Evolutionary conservation across 208 protist species (phyloP).

Genomic region (Trypanosoma boissoni): DNA sequence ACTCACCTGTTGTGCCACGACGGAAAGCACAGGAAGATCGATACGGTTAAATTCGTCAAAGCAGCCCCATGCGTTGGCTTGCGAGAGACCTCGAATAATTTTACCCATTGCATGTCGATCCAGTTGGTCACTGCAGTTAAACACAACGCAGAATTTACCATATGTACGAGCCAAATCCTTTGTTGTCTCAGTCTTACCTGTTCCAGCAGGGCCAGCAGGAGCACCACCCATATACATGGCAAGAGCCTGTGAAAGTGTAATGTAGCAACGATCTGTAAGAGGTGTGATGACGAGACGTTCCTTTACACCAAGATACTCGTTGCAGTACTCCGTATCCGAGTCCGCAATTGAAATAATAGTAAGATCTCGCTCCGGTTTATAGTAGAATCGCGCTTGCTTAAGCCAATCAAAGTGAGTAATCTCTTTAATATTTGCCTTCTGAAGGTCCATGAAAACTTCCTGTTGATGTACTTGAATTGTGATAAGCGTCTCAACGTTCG

Average conservation of each 20-base stretch:
- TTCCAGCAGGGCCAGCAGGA: constrained; percentile 95
- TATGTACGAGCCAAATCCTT: constrained; percentile 94
- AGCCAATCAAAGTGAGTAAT: constrained; percentile 94
- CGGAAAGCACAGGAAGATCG: constrained; percentile 92
- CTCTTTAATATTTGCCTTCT: constrained; percentile 85
- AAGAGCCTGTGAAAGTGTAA: constrained; percentile 96
- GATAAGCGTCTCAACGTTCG: constrained; percentile 95
- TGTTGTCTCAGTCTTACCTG: constrained; percentile 97
- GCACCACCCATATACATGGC: constrained; percentile 96
- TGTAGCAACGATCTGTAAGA: constrained; percentile 95
- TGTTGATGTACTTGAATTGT: constrained; percentile 95
- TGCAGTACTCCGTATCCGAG: constrained; percentile 94
- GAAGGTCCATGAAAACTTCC: constrained; percentile 92
- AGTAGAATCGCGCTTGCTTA: constrained; percentile 94
- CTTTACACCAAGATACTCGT: constrained; percentile 95
- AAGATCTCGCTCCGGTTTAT: constrained; percentile 88
- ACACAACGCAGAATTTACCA: constrained; percentile 94
- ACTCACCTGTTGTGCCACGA: constrained; percentile 93
- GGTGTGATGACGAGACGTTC: constrained; percentile 94
- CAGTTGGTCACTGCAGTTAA: constrained; percentile 95
- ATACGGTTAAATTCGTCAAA: constrained; percentile 96
- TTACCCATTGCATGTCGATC: constrained; percentile 94
- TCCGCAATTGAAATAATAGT: constrained; percentile 93
- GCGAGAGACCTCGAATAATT: constrained; percentile 93
- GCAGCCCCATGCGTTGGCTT: constrained; percentile 93